A percentile compares a stretch with the other conserved stretches of the same genome.
phyloP scores from a whole-genome alignment of 2,329 filamentous ascomycete species.

The Stylonectria norvegica region DNA sequence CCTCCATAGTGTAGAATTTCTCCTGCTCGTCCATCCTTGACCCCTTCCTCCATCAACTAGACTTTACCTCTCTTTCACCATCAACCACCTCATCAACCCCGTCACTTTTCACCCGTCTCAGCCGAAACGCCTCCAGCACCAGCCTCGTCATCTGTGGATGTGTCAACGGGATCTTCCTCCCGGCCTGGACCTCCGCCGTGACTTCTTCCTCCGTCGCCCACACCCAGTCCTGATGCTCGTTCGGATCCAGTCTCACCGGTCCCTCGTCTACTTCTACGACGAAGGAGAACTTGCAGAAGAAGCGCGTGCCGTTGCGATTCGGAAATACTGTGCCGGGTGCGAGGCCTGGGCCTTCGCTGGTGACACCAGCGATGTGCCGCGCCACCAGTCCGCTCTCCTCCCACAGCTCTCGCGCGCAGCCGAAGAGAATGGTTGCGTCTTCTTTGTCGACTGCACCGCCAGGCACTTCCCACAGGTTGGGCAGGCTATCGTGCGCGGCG shows the following conservation, averaged over 20 bases:
- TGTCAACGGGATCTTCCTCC: constrained; percentile 31
- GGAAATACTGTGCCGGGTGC: constrained; percentile 30
- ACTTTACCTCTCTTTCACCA: too few relatives aligned
- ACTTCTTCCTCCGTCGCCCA: constrained; percentile 41
- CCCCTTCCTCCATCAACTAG: too few relatives aligned
- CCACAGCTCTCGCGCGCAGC: constrained; percentile 45
- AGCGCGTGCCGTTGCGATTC: constrained; percentile 30
- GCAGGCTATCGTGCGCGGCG: constrained; percentile 42
- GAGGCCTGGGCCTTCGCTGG: constrained; percentile 25
- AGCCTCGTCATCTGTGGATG: constrained; percentile 24
- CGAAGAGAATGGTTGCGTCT: constrained; percentile 41
- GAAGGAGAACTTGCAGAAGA: constrained; percentile 35
- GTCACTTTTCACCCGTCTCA: constrained; percentile 20
- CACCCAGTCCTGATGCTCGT: constrained; percentile 39
- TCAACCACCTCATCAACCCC: too few relatives aligned
- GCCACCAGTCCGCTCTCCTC: constrained; percentile 45
- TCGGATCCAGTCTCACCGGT: constrained; percentile 35
- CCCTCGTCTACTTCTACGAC: constrained; percentile 32
- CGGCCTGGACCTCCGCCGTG: constrained; percentile 22
- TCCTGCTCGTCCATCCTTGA: too few relatives aligned
- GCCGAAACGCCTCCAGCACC: constrained; percentile 31
- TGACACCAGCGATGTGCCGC: constrained; percentile 24
- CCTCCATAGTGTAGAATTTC: too few relatives aligned
- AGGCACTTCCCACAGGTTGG: constrained; percentile 46
- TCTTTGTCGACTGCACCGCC: constrained; percentile 45